phyloP scores from a whole-genome alignment of 75 land plant genomes.

The Pinus taeda region DNA sequence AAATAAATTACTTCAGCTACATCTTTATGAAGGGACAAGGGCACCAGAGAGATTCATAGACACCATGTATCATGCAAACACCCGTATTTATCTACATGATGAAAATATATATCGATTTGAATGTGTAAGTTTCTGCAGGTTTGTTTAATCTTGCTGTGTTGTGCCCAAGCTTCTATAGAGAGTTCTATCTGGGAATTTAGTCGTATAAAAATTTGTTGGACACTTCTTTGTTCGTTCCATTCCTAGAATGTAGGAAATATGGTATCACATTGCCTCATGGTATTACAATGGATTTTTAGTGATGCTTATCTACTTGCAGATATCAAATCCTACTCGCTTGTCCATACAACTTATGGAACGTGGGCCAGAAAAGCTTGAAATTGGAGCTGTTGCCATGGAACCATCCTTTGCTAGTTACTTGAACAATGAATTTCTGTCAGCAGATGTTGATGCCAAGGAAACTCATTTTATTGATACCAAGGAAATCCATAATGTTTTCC shows the following conservation, averaged over 20 bases:
- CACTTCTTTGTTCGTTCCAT: not conserved
- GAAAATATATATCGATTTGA: conserved; percentile 85
- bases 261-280: not conserved
- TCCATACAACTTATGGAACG: conserved; percentile 84
- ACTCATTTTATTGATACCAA: not conserved
- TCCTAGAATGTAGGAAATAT: not conserved
- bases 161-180: conserved; percentile 17
- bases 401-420: conserved; percentile 75
- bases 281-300: not conserved
- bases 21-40: conserved; percentile 83
- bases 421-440: conserved; percentile 51
- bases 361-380: conserved; percentile 79
- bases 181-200: not conserved
- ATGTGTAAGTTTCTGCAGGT: conserved; percentile 49
- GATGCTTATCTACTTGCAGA: conserved; percentile 30
- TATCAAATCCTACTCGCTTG: conserved; percentile 40
- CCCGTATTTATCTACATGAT: conserved; percentile 80
- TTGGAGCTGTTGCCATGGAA: conserved; percentile 73
- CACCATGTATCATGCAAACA: conserved; percentile 83
- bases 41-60: conserved; percentile 64
- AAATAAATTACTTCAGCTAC: conserved; percentile 72
- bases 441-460: conserved; percentile 26
- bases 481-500: conserved; percentile 35
- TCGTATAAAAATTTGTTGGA: not conserved
- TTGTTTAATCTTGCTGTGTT: conserved; percentile 14